Percentiles rank a stretch among this genome's conserved stretches.
Conservation (phyloP, 2,329 filamentous ascomycete genomes). For the Volutella citrinella region DNA sequence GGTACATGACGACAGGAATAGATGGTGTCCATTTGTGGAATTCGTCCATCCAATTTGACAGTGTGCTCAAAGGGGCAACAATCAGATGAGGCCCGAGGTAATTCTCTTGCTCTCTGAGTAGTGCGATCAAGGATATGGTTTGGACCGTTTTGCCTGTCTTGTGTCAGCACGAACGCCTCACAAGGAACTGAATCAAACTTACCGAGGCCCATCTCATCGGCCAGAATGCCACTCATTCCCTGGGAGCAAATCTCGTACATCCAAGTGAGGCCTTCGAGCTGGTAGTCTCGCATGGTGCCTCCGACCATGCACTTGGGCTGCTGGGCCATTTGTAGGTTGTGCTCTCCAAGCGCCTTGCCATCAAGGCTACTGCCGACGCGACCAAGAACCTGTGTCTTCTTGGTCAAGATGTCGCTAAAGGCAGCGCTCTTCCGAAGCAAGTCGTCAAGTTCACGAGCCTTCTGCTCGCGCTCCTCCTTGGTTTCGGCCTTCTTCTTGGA, state of each 20-base stretch:
- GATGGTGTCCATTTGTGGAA: constrained; percentile 86
- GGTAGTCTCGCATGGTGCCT: constrained; percentile 90
- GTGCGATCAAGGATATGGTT: constrained; percentile 81
- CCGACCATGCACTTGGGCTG: constrained; percentile 84
- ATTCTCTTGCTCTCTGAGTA: constrained; percentile 80
- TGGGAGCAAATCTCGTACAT: constrained; percentile 79
- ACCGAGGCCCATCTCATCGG: constrained; percentile 89
- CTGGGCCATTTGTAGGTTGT: constrained; percentile 73
- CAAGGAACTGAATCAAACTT: constrained; percentile 14
- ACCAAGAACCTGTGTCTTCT: constrained; percentile 61
- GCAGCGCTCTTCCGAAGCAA: constrained; percentile 57
- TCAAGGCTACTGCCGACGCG: constrained; percentile 60
- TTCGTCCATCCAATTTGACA: constrained; percentile 95
- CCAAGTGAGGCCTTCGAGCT: constrained; percentile 93
- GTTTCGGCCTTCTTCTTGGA: constrained; percentile 49
- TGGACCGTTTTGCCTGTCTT: constrained; percentile 79
- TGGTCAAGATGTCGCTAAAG: constrained; percentile 61
- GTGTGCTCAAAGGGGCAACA: constrained; percentile 83
- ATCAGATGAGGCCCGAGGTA: constrained; percentile 87
- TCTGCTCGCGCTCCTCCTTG: constrained; percentile 53
- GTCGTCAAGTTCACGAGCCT: constrained; percentile 58
- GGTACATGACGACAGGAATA: constrained; percentile 87
- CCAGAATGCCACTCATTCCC: constrained; percentile 85
- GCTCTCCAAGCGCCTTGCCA: constrained; percentile 58
- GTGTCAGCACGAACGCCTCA: constrained; percentile 6